Evolutionary conservation across 305 asterid species (phyloP), one percentile per base, ranked within the genome.

Genomic region (Salvia sclarea): DNA sequence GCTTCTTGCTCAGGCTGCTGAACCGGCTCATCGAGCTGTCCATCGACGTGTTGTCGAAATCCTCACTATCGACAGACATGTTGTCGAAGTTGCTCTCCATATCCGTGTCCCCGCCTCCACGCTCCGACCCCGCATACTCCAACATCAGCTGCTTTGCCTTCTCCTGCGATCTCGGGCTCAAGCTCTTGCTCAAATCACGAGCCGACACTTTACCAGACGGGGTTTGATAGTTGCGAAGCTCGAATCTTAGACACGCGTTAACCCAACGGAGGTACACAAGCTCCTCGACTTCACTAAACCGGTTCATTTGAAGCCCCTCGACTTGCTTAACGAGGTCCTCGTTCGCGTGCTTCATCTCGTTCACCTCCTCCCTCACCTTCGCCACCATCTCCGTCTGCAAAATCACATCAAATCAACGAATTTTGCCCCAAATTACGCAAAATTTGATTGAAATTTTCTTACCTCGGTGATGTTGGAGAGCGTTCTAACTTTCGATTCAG

Each of bases 181-280:
- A 75, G 64, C 74, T 95, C 74, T 88, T 88, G 31, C 65, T 95
- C 9, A 95, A 91, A 76, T 91, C 97, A 3, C 97, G 98, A 14
- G 99, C 99, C 1, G 99, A 86, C 28, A 76, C 30, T 80, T 82
- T 94, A 33, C 99, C 97, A 3, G 88, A 58, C 1, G 97, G 98
- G 1, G 85, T 88, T 82, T 91, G 95, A 67, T 84, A 77, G 86
- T 91, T 88, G 2, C 94, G 84, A 17, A 95, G 97, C 84, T 95
- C 99, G 13, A 62, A 95, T 73, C 97, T 81, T 69, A 95, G 81
- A 67, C 99, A 91, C 0, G 99, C 96, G 10, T 95, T 95, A 33
- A 95, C 95, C 99, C 99, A 95, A 64, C 99, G 99, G 61, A 95
- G 97, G 66, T 95, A 95, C 3, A 95, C 99, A 10, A 95, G 88